Evolutionary conservation across 1,139 yeast species (phyloP).

Genomic region (Hyphopichia khmerensis): DNA sequence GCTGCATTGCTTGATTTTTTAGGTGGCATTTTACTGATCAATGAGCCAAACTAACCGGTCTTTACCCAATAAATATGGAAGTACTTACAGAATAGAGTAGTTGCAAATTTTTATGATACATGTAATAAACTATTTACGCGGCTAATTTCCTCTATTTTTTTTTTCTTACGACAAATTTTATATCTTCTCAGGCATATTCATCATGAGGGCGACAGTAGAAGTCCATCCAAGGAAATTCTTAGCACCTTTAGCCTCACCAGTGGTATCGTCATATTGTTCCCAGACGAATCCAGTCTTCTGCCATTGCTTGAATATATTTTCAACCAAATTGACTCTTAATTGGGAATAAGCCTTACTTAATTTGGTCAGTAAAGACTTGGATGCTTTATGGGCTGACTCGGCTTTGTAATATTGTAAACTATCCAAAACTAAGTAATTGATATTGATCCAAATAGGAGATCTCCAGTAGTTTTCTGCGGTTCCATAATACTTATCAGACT

Average conservation of each 20-base stretch:
- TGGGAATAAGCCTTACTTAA: conserved; percentile 45
- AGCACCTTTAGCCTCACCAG: conserved; percentile 79
- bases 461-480: conserved; percentile 94
- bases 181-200: conserved; percentile 67
- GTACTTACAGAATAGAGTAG: neutral
- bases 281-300: conserved; percentile 76
- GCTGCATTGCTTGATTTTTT: neutral
- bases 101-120: neutral
- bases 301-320: conserved; percentile 70
- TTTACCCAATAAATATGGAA: too few relatives aligned
- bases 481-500: conserved; percentile 62
- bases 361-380: conserved; percentile 34
- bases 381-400: conserved; percentile 17
- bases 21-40: too few relatives aligned
- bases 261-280: conserved; percentile 83
- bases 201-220: conserved; percentile 72
- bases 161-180: too few relatives aligned
- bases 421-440: conserved; percentile 80
- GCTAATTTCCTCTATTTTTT: neutral
- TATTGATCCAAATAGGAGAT: conserved; percentile 91
- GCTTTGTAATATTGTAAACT: conserved; percentile 56
- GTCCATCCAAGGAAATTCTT: conserved; percentile 96
- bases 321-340: conserved; percentile 65
- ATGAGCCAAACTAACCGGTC: too few relatives aligned
- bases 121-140: neutral